Percentiles rank a stretch among this genome's conserved stretches.
Evolutionary conservation across 164 flowering plant species (phyloP).

Genomic region (Magnolia changhungtana): DNA sequence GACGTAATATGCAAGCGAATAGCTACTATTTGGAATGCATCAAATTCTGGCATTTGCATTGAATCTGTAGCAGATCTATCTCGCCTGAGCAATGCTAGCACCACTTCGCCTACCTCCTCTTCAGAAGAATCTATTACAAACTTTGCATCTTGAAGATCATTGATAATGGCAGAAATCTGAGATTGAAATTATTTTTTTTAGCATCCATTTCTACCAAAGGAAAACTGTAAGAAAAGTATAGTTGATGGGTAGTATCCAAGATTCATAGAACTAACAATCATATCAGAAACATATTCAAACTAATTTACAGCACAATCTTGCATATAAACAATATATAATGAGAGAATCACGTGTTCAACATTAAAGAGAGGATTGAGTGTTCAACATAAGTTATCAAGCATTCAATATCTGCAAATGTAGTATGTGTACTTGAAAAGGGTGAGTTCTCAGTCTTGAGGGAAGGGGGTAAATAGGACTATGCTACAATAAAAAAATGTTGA

Average conservation of each 20-base stretch:
- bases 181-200: not conserved
- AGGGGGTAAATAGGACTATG: no score
- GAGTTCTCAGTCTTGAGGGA: no score
- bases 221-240: not conserved
- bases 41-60: constrained; percentile 32
- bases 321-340: no score
- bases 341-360: no score
- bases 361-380: no score
- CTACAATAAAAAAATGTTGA: no score
- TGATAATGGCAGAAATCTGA: constrained; percentile 65
- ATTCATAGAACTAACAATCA: no score
- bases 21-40: constrained; percentile 54
- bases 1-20: constrained; percentile 50
- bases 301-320: not conserved
- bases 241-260: no score
- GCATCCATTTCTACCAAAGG: no score
- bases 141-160: constrained; percentile 44
- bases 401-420: not conserved
- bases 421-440: not conserved
- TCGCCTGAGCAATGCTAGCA: constrained; percentile 42
- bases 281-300: not conserved
- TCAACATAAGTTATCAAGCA: not conserved
- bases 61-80: constrained; percentile 33
- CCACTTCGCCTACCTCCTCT: constrained; percentile 63
- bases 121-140: constrained; percentile 56